Evolutionary conservation across 352 stramenopile genomes (phyloP), one percentile per base, ranked within the genome.

Genomic region (Pythium guiyangense): DNA sequence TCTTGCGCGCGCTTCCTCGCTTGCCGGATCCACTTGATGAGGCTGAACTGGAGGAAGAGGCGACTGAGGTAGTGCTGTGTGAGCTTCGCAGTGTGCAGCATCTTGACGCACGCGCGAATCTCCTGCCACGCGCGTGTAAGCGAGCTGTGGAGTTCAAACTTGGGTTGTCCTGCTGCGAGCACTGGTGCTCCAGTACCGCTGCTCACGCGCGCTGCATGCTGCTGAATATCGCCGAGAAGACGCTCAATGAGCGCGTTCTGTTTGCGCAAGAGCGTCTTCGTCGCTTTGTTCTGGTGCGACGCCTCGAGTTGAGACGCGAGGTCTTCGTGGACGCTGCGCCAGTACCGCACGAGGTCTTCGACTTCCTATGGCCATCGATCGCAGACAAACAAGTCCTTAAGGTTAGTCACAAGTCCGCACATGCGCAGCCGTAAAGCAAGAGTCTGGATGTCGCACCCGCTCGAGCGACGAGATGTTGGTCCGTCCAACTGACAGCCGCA

Each of bases 51-150:
- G 47, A 89, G 71, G 47, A 80, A 86, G 29, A 87, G 62, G 0
- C 73, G 72, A 52, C 76, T 86, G 49, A 89, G 69, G 52, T 84
- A 87, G 49, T 86, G 74, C 49, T 89, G 77, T n/a, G 76, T 86
- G 64, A 86, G 68, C 52, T 83, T 84, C 35, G 79, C 79, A 9
- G 70, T 68, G 62, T 89, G 72, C 42, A 89, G 47, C 64, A 86
- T 75, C 67, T 83, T 84, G 62, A 75, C 73, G 52, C 79, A 89
- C 18, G 61, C 67, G 12, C 76, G 77, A 29, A 86, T 70, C 57
- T 89, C 79, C 17, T 76, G 71, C 76, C 79, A 89, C 50, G 74
- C 69, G 39, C 69, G 69, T 2, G 45, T 54, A 12, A 78, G 61
- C 26, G 27, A 22, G 29, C 29, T 18, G 29, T 57, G 35, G 31